Percentiles rank a stretch among this genome's conserved stretches.
phyloP scores from a whole-genome alignment of 169 alveolate species.

The Eimeria acervulina region DNA sequence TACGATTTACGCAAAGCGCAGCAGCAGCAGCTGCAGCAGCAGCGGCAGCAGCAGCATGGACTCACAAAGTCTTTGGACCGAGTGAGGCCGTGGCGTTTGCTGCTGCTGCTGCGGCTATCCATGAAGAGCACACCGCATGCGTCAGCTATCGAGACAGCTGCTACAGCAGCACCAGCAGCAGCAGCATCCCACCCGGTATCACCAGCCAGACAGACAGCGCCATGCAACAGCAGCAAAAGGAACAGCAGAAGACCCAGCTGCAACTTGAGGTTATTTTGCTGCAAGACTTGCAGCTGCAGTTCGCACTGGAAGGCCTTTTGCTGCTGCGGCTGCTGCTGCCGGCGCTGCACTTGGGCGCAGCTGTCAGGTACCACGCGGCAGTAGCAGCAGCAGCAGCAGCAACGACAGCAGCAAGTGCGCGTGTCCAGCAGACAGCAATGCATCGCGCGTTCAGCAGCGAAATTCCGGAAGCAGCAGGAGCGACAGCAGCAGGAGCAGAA shows the following conservation, averaged over 20 bases:
- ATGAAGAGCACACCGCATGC: conserved; percentile 8
- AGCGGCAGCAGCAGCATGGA: conserved; percentile 65
- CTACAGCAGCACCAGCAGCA: conserved; percentile 40
- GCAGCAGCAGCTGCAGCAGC: conserved; percentile 74
- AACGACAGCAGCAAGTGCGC: background rate
- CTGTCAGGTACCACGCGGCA: conserved; percentile 38
- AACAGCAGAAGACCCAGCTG: conserved; percentile 27
- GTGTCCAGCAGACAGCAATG: background rate
- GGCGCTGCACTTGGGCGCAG: conserved; percentile 45
- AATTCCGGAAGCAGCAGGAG: background rate
- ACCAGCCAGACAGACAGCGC: background rate
- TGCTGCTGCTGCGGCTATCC: conserved; percentile 2
- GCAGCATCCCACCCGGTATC: background rate
- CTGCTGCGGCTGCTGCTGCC: conserved; percentile 80
- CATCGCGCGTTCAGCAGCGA: background rate
- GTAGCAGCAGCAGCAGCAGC: conserved; percentile 67
- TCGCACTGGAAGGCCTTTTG: conserved; percentile 23
- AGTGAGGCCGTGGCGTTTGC: conserved; percentile 10
- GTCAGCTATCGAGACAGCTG: background rate
- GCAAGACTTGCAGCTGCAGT: conserved; percentile 36
- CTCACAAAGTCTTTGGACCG: conserved; percentile 19
- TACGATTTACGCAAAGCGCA: background rate
- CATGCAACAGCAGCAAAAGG: conserved; percentile 43
- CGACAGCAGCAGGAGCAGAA: conserved; percentile 31
- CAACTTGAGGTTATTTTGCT: conserved; percentile 47